Percentiles rank a stretch among this genome's conserved stretches.
Conservation (phyloP, 352 stramenopile genomes). For the Elongisporangium prolatum region DNA sequence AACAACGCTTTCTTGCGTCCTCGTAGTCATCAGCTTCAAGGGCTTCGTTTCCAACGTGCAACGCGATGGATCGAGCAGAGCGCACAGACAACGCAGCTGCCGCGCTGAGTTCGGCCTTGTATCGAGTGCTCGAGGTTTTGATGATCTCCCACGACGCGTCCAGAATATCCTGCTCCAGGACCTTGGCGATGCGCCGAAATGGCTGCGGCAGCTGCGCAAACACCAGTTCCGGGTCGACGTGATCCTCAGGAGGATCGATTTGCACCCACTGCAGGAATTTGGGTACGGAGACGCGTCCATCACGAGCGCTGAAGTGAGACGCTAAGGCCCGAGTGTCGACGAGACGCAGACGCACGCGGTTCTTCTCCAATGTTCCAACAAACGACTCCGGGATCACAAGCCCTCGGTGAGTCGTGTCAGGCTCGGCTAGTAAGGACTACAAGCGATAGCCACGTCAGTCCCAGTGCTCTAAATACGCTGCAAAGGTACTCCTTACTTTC, state of each 20-base stretch:
- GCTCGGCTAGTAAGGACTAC: conserved; percentile 28
- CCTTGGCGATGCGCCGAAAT: conserved; percentile 56
- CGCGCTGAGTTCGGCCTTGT: conserved; percentile 24
- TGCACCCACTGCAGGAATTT: conserved; percentile 60
- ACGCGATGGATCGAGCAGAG: conserved; percentile 9
- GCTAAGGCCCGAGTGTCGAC: conserved; percentile 22
- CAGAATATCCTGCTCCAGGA: conserved; percentile 58
- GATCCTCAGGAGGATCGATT: conserved; percentile 39
- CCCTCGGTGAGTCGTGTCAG: conserved; percentile 20
- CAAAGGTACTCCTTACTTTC: not conserved
- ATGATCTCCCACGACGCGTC: conserved; percentile 51
- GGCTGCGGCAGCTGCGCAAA: conserved; percentile 65
- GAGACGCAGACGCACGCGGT: conserved; percentile 30
- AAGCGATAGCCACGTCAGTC: not conserved
- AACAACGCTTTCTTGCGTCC: conserved; percentile 34
- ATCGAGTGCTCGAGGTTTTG: conserved; percentile 30
- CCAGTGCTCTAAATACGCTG: not conserved
- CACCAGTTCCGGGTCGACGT: conserved; percentile 55
- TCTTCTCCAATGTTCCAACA: conserved; percentile 42
- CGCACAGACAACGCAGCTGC: conserved; percentile 13
- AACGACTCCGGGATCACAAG: conserved; percentile 36
- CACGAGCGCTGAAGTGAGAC: conserved; percentile 40
- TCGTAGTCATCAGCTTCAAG: conserved; percentile 35
- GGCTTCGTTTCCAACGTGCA: conserved; percentile 4
- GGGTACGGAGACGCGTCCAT: conserved; percentile 22